Conservation (phyloP, 257 asterid species). For the Fraxinus anomala region DNA sequence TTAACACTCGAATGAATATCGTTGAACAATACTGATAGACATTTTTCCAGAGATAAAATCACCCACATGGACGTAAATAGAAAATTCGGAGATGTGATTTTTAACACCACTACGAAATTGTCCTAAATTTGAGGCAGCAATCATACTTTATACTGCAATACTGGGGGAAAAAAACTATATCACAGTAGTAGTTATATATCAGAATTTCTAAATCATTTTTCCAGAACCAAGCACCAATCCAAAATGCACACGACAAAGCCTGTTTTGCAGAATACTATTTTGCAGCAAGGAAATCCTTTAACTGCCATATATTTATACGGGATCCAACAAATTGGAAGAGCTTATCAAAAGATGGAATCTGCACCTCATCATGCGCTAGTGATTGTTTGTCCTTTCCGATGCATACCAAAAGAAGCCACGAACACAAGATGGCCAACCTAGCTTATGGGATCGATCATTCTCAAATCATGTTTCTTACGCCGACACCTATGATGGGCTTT, state of each 20-base stretch:
- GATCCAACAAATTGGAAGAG: background rate
- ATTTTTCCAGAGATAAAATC: no score
- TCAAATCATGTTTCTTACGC: constrained; percentile 79
- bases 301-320: background rate
- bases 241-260: no score
- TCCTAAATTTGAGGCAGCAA: background rate
- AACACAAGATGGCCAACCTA: background rate
- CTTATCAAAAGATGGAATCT: background rate
- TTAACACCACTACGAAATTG: background rate
- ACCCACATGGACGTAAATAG: no score
- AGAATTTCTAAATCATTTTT: no score
- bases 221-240: no score
- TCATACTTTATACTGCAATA: background rate
- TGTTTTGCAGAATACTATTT: no score
- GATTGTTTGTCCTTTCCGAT: background rate
- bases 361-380: background rate
- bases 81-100: no score
- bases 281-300: background rate
- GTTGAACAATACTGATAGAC: no score
- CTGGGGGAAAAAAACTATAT: no score
- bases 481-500: constrained; percentile 89
- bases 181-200: background rate
- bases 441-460: constrained; percentile 54
- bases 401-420: background rate
- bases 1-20: no score